A percentile compares a stretch with the other conserved stretches of the same genome.
Evolutionary conservation across 1,139 yeast genomes (phyloP).

Genomic region (Zygotorulaspora mrakii): DNA sequence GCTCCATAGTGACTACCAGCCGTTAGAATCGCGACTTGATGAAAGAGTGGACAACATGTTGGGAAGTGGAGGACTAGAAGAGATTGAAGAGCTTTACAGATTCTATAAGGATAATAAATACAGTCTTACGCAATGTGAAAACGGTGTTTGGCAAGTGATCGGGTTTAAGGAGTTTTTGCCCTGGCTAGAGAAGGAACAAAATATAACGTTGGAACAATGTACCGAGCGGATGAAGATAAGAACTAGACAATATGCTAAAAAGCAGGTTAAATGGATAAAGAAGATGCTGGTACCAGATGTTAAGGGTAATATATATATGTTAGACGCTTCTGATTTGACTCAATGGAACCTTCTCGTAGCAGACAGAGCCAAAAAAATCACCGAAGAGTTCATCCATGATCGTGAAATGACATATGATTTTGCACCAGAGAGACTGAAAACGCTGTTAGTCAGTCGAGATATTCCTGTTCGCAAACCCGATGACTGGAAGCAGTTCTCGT

Average conservation of each 20-base stretch:
- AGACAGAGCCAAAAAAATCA: conserved; percentile 51
- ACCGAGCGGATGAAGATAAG: conserved; percentile 74
- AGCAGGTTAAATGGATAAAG: conserved; percentile 90
- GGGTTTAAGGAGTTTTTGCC: conserved; percentile 94
- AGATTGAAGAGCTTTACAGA: conserved; percentile 56
- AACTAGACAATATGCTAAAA: conserved; percentile 83
- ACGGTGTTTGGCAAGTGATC: conserved; percentile 91
- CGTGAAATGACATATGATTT: conserved; percentile 28
- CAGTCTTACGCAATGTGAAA: conserved; percentile 47
- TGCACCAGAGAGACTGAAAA: conserved; percentile 46
- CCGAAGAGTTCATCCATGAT: conserved; percentile 42
- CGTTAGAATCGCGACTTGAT: conserved; percentile 64
- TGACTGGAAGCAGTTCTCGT: conserved; percentile 67
- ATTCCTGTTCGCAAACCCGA: conserved; percentile 13
- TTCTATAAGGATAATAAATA: conserved; percentile 36
- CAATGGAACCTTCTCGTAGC: conserved; percentile 59
- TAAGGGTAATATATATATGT: conserved; percentile 61
- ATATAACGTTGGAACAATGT: conserved; percentile 44
- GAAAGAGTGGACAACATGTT: conserved; percentile 81
- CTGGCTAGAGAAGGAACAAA: conserved; percentile 48
- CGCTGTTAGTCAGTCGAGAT: conserved; percentile 37
- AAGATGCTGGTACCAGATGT: conserved; percentile 66
- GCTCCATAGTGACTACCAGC: conserved; percentile 70
- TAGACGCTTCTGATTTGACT: conserved; percentile 71
- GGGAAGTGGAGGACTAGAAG: conserved; percentile 60